Conservation (phyloP, 2,329 filamentous ascomycete genomes). For the Pseudocercospora fuligena region DNA sequence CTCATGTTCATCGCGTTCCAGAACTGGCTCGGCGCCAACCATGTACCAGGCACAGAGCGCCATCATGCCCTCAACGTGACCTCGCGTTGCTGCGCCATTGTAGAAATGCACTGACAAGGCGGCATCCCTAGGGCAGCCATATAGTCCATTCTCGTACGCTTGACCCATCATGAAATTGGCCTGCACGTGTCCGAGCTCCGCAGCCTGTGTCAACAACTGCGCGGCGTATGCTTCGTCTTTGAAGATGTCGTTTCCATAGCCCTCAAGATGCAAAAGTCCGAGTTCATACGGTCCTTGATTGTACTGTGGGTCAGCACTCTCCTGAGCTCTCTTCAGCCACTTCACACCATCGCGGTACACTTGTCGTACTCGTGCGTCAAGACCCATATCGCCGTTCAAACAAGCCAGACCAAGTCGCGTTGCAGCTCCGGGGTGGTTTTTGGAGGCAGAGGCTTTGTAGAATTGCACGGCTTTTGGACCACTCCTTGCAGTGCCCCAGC, state of each 20-base stretch:
- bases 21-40: slow-evolving; percentile 86
- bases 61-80: slow-evolving; percentile 92
- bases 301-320: slow-evolving; percentile 89
- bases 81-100: slow-evolving; percentile 84
- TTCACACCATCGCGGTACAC: slow-evolving; percentile 86
- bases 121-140: slow-evolving; percentile 87
- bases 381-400: slow-evolving; percentile 83
- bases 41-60: slow-evolving; percentile 98
- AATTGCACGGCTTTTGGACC: slow-evolving; percentile 92
- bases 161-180: slow-evolving; percentile 91
- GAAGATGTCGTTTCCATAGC: slow-evolving; percentile 95
- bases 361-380: slow-evolving; percentile 59
- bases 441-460: slow-evolving; percentile 85
- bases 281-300: slow-evolving; percentile 92
- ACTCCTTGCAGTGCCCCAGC: slow-evolving; percentile 92
- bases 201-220: slow-evolving; percentile 91
- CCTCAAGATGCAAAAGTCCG: slow-evolving; percentile 83
- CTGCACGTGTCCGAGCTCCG: slow-evolving; percentile 85
- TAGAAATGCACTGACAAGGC: slow-evolving; percentile 97
- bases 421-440: slow-evolving; percentile 94
- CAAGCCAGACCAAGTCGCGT: slow-evolving; percentile 90
- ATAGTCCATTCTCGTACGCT: slow-evolving; percentile 89
- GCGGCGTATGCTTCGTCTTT: slow-evolving; percentile 87
- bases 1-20: slow-evolving; percentile 94
- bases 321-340: slow-evolving; percentile 92